Percentiles rank a stretch among this genome's conserved stretches.
Evolutionary conservation across 768 basidiomycete genomes (phyloP).

Genomic region (Psilocybe subaeruginosa): DNA sequence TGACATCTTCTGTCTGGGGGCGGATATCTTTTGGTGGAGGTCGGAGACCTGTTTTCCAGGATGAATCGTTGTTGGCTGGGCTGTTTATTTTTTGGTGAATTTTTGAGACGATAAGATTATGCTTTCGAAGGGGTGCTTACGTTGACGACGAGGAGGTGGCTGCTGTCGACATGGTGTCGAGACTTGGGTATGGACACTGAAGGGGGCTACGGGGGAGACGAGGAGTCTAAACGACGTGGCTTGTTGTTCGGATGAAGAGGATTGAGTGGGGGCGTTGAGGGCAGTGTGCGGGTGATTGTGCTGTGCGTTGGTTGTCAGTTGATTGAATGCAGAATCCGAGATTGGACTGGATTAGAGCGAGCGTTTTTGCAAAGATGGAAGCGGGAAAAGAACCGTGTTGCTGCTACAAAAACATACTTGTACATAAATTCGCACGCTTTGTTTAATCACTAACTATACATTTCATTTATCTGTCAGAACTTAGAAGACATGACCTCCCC

Average conservation of each 20-base stretch:
- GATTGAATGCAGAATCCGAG: neutral
- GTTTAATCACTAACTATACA: neutral
- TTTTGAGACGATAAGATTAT: slow-evolving; percentile 5
- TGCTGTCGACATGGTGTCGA: slow-evolving; percentile 26
- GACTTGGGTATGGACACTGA: neutral
- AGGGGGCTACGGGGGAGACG: neutral
- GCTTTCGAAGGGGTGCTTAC: slow-evolving; percentile 18
- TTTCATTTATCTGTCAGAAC: neutral
- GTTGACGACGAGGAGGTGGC: slow-evolving; percentile 28
- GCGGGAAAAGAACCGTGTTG: slow-evolving; percentile 10
- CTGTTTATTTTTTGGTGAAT: slow-evolving; percentile 21
- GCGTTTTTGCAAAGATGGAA: slow-evolving; percentile 9
- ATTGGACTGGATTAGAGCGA: neutral
- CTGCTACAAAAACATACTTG: slow-evolving; percentile 18
- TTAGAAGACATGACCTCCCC: slow-evolving; percentile 11
- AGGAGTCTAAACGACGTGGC: slow-evolving; percentile 19
- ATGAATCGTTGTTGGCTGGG: slow-evolving; percentile 37
- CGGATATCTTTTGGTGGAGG: slow-evolving; percentile 89
- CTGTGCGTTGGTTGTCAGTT: neutral
- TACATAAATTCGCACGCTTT: slow-evolving; percentile 18
- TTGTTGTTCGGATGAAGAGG: neutral
- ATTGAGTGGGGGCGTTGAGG: neutral
- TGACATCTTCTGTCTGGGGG: slow-evolving; percentile 98
- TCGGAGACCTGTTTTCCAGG: slow-evolving; percentile 81
- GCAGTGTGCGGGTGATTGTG: neutral